Base-by-base conservation (phyloP, 768 basidiomycete genomes). In the Pleurotus djamor region DNA sequence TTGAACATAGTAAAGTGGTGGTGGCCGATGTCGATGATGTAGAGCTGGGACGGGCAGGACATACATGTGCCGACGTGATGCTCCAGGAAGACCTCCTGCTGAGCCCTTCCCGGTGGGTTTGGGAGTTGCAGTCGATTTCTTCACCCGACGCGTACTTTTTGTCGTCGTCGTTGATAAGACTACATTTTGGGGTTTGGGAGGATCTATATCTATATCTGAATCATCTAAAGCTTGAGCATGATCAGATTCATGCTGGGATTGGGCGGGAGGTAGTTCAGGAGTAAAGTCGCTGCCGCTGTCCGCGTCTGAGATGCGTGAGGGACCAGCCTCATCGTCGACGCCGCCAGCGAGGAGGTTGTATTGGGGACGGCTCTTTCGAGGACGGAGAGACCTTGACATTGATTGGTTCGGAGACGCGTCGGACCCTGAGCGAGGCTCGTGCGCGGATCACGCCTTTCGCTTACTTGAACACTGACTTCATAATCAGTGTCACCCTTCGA, bases 11-110 rank as follows among this genome's bases (percentile, higher is more conserved):
- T 82, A 83, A 4, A 91, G 71, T 0, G 90, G 85, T 4, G 85
- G 75, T 10, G 88, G 85, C 32, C 87, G 76, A 66, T 93, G 91
- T 50, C 91, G 80, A 68, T 92, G 91, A 60, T 92, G 84, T 0
- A 85, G 74, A 60, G 81, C 87, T 0, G 87, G 87, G 10, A 81
- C 82, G 0, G 88, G 88, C 10, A 88, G 75, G 14, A 78, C 71
- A 61, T 88, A 83, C 66, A 76, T 82, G 67, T 87, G 81, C 14
- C 82, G 76, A 62, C 77, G 79, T 0, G 75, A 67, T 10, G 74
- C 65, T 33, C 73, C 69, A 9, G 74, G 69, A 4, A 77, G 64
- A 32, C 73, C 71, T 0, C 44, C 45, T 52, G 43, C 62, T 38
- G 54, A 52, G 48, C 61, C 21, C 21, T 28, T 28, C 21, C 66